Base-by-base conservation (phyloP, 2,329 filamentous ascomycete species). In the Fulvia fulva region DNA sequence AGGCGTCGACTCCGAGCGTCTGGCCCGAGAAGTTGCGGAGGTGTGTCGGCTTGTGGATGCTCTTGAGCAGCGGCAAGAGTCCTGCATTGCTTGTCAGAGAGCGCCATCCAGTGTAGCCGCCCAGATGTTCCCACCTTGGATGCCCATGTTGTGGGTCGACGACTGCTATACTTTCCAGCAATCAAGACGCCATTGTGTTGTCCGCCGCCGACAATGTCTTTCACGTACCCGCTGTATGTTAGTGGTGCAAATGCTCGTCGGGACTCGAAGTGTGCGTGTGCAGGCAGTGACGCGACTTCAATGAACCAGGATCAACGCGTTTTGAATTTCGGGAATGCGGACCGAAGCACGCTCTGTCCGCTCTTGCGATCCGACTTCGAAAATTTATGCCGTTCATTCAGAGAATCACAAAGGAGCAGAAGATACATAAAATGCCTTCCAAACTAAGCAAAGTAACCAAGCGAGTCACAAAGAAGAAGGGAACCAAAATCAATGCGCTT, bases 1-100 rank as follows among this genome's bases (percentile, higher is more conserved):
- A 99, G 57, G 89, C 93, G 74, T 99, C 94, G 34, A 99, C 87
- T n/a, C 89, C 95, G 49, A 99, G 83, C 1, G 89, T 96, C 75
- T 96, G 87, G 53, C 93, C 94, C 12, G 83, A 78, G 74, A 89
- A 97, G 70, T 91, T 91, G 73, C 91, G 95, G 60, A 99, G 81
- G 67, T 90, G 89, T 52, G 85, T 89, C 70, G 89, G 89, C 70
- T 89, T 91, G 60, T 99, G 94, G 55, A 99, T 97, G 47, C 94
- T 97, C 76, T 97, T 97, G 61, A 99, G 85, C 60, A 97, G 81
- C 37, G 91, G 91, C 32, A 97, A 82, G 55, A 99, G 84, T 46
- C 94, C 93, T 92, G 60, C 21, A 22, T 34, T 28, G 11, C 19
- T 41, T 43, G 47, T 57, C 23, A 55, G 30, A 51, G 43, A 28